These are phyloP conservation scores for Aspergillus heteromorphus DNA, from an alignment of 495 filamentous ascomycete species.

Conservation along the genomic window DNA sequence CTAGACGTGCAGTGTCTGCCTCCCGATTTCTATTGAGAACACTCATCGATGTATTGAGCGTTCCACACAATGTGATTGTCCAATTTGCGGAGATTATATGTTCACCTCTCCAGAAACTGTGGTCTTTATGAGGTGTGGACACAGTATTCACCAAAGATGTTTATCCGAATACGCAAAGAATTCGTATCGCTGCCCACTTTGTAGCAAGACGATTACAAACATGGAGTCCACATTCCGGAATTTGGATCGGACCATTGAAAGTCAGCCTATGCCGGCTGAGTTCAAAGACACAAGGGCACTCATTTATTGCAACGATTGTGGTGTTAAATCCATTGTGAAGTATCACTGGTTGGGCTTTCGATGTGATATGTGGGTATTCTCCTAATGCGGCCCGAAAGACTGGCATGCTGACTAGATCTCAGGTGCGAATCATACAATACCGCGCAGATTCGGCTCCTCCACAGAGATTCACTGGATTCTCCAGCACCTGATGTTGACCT, in stretches of 20 bases:
- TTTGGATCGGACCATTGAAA: slow-evolving; percentile 75
- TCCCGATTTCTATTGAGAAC: slow-evolving; percentile 71
- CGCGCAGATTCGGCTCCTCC: slow-evolving; percentile 59
- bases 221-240: slow-evolving; percentile 96
- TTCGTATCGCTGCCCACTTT: slow-evolving; percentile 93
- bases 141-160: slow-evolving; percentile 88
- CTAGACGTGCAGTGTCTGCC: slow-evolving; percentile 86
- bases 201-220: slow-evolving; percentile 87
- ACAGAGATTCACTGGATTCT: slow-evolving; percentile 29
- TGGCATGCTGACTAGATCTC: slow-evolving; percentile 14
- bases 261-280: slow-evolving; percentile 85
- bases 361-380: slow-evolving; percentile 61
- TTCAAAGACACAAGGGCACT: slow-evolving; percentile 75
- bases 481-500: slow-evolving; percentile 20
- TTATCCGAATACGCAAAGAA: slow-evolving; percentile 76
- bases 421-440: slow-evolving; percentile 83
- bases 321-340: slow-evolving; percentile 70
- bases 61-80: slow-evolving; percentile 91
- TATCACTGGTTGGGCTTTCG: slow-evolving; percentile 96
- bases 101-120: slow-evolving; percentile 87
- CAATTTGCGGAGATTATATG: slow-evolving; percentile 97
- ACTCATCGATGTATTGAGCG: slow-evolving; percentile 94
- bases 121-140: slow-evolving; percentile 92
- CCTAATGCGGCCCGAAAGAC: not conserved
- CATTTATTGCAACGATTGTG: slow-evolving; percentile 92